Evolutionary conservation across 2,329 filamentous ascomycete species (phyloP).

Genomic region (Colletotrichum sp.): DNA sequence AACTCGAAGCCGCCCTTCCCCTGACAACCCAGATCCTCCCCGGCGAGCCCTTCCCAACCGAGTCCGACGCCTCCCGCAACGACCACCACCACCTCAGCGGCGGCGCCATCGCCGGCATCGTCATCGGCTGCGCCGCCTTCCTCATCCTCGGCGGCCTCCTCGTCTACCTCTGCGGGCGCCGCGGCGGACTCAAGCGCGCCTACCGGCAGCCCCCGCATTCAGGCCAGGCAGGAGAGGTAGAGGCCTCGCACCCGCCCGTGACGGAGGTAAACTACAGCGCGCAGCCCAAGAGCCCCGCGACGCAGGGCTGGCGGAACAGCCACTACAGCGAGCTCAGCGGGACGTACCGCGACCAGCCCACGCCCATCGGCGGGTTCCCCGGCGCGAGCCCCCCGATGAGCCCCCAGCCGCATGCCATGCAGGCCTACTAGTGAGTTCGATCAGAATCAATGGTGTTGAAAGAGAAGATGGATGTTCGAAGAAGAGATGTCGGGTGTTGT

Average conservation of each 20-base stretch:
- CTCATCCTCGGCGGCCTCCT: slow-evolving; percentile 48
- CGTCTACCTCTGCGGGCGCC: slow-evolving; percentile 52
- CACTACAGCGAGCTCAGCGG: slow-evolving; percentile 25
- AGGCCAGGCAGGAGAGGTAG: background rate
- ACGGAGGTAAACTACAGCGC: slow-evolving; percentile 6
- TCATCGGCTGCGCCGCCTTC: slow-evolving; percentile 54
- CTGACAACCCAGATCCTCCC: slow-evolving; percentile 60
- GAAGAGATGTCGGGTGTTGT: background rate
- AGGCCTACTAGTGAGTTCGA: slow-evolving; percentile 31
- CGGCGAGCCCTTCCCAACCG: slow-evolving; percentile 59
- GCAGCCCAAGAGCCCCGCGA: slow-evolving; percentile 32
- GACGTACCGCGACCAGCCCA: slow-evolving; percentile 24
- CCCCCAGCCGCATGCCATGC: slow-evolving; percentile 1
- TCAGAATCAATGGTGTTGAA: background rate
- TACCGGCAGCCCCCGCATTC: slow-evolving; percentile 31
- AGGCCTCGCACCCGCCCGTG: background rate
- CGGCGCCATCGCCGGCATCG: slow-evolving; percentile 66
- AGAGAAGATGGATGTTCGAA: background rate
- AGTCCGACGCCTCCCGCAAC: slow-evolving; percentile 33
- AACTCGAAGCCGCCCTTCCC: slow-evolving; percentile 51
- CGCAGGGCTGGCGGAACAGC: slow-evolving; percentile 26
- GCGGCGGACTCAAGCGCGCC: slow-evolving; percentile 40
- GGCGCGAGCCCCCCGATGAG: slow-evolving; percentile 19
- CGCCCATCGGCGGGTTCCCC: background rate
- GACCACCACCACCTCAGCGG: slow-evolving; percentile 25